Evolutionary conservation across 768 basidiomycete genomes (phyloP), one percentile per base, ranked within the genome.

Genomic region (Chalciporus pseudorubinellus): DNA sequence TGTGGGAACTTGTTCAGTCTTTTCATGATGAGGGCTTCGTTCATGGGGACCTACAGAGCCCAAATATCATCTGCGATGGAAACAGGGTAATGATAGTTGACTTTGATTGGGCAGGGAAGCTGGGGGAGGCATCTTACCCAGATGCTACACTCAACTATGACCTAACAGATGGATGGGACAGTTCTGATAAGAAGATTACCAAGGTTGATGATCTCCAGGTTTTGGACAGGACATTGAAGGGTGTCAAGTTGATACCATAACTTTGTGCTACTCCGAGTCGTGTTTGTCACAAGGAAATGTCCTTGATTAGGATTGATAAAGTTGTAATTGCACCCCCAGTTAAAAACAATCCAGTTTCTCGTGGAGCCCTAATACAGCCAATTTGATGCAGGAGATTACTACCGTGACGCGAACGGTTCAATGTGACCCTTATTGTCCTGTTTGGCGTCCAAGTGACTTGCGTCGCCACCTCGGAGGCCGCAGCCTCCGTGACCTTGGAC

Each of bases 401-500:
- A n/a, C n/a, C n/a, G n/a, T n/a, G n/a, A n/a, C n/a, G n/a, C n/a
- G n/a, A n/a, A n/a, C n/a, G n/a, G n/a, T n/a, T n/a, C n/a, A n/a
- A n/a, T n/a, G n/a, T n/a, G n/a, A n/a, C n/a, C n/a, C n/a, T n/a
- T n/a, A n/a, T n/a, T n/a, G n/a, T n/a, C n/a, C n/a, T n/a, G n/a
- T n/a, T n/a, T n/a, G n/a, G n/a, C n/a, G n/a, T n/a, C n/a, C n/a
- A n/a, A n/a, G n/a, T n/a, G n/a, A n/a, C n/a, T n/a, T n/a, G 51
- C 10, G 45, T 14, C 16, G 54, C 44, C n/a, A 44, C 50, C 4
- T 71, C 72, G 14, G 73, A 72, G 0, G 74, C 74, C 2, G 75
- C 75, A 6, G 69, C 73, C 11, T 81, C 80, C 0, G 81, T 71
- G 6, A 78, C 78, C 55, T 75, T 73, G 12, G 77, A 72, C 7